A percentile compares a stretch with the other conserved stretches of the same genome.
phyloP scores from a whole-genome alignment of 2,329 filamentous ascomycete species.

The Ophiostoma sp. region DNA sequence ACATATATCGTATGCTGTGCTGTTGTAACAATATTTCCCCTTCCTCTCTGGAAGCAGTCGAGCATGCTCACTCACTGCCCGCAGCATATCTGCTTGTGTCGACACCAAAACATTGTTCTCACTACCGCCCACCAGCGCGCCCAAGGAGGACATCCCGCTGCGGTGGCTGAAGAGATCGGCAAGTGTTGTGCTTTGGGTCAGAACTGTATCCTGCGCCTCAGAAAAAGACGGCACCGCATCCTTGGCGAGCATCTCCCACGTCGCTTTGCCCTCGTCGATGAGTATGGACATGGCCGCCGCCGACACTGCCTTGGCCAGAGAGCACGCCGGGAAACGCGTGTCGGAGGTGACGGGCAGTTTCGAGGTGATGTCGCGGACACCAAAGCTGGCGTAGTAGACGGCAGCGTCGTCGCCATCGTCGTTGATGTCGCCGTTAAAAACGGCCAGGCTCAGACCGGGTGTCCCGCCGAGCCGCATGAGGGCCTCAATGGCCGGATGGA shows the following conservation, averaged over 20 bases:
- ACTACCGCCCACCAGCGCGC: neutral
- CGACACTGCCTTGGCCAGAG: slow-evolving; percentile 8
- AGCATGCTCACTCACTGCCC: neutral
- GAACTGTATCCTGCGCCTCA: neutral
- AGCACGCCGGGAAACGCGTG: slow-evolving; percentile 1
- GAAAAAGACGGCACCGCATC: neutral
- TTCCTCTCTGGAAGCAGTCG: neutral
- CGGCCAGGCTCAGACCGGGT: neutral
- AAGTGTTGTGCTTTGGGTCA: neutral
- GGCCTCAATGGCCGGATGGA: neutral
- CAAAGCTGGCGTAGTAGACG: slow-evolving; percentile 6
- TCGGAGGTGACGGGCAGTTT: neutral
- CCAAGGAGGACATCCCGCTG: neutral
- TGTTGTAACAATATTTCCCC: neutral
- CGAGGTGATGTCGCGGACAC: neutral
- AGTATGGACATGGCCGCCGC: neutral
- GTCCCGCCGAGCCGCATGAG: slow-evolving; percentile 5
- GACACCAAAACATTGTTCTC: neutral
- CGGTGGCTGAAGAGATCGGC: neutral
- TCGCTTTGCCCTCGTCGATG: neutral
- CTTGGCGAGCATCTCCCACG: slow-evolving; percentile 10
- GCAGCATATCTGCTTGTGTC: neutral
- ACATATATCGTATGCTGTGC: neutral
- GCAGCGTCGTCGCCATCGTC: neutral
- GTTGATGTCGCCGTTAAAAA: neutral